Base-by-base conservation (phyloP, 163 green algal genomes). In the Scenedesmus sp. region DNA sequence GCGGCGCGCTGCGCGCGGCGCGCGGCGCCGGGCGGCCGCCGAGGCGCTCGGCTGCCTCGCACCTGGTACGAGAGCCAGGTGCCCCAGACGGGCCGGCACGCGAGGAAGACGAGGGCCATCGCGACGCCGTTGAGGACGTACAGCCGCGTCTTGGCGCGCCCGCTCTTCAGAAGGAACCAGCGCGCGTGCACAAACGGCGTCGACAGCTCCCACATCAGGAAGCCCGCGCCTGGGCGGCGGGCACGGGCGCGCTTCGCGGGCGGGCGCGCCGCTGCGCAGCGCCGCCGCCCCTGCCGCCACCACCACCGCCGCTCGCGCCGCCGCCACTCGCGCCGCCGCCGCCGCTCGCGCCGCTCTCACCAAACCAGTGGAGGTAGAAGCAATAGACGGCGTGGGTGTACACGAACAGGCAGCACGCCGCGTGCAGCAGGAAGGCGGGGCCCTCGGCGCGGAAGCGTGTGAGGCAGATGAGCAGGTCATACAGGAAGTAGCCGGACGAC, bases 141-240 rank as follows among this genome's bases (percentile, higher is more conserved):
- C 5, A 80, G 24, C 34, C 50, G 58, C 5, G 29, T 83, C 29
- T 87, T 81, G 11, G 28, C 26, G 24, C 45, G 60, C 6, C 80
- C 77, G 1, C 80, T 42, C 36, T 80, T 80, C 51, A 86, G 62
- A 73, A 93, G 77, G 22, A 89, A 70, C 88, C 88, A 93, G 39
- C 84, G 78, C 2, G 82, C 22, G 44, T 91, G 85, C 6, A 93
- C 85, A 42, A 88, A 90, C 0, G 85, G 85, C 24, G 88, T 93
- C 36, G 50, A 82, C 47, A 88, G 42, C 73, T 93, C 88, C 86
- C 86, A 92, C 73, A 89, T 24, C 29, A 92, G 56, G 65, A 92
- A 92, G 20, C 71, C 79, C 9, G 87, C 85, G n/a, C 69, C 87
- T 89, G 81, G n/a, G n/a, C n/a, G n/a, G n/a, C n/a, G n/a, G n/a